Conservation (phyloP, 2,329 filamentous ascomycete species). For the Fusarium domesticum region DNA sequence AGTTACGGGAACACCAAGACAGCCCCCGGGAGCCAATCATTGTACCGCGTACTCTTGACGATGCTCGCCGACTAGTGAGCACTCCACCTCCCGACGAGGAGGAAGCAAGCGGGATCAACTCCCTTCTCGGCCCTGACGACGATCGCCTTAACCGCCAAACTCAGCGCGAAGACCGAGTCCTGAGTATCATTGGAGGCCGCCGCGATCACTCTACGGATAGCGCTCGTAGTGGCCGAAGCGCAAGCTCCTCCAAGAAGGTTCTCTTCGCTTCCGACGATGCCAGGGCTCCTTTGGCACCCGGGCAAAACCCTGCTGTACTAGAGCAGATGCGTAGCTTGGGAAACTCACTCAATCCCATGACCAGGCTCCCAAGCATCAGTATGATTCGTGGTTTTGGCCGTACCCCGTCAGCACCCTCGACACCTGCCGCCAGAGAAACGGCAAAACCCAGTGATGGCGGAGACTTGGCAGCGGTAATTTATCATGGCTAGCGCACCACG, state of each 20-base stretch:
- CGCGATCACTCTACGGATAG: slow-evolving; percentile 80
- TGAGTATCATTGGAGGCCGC: slow-evolving; percentile 69
- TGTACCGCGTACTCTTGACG: slow-evolving; percentile 86
- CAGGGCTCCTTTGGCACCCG: slow-evolving; percentile 20
- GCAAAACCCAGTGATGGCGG: slow-evolving; percentile 48
- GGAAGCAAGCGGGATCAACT: slow-evolving; percentile 57
- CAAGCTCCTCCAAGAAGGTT: slow-evolving; percentile 57
- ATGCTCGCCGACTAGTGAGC: slow-evolving; percentile 84
- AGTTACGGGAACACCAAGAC: slow-evolving; percentile 69
- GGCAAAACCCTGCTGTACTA: slow-evolving; percentile 57
- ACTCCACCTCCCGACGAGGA: slow-evolving; percentile 64
- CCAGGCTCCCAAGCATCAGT: slow-evolving; percentile 69
- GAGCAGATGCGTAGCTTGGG: slow-evolving; percentile 81
- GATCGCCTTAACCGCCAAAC: slow-evolving; percentile 31
- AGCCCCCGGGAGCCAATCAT: slow-evolving; percentile 46
- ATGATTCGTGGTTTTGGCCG: slow-evolving; percentile 75
- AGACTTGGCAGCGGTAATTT: slow-evolving; percentile 55
- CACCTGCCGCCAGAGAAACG: slow-evolving; percentile 40
- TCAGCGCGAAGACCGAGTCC: slow-evolving; percentile 59
- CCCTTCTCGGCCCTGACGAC: slow-evolving; percentile 45
- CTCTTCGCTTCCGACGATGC: slow-evolving; percentile 45
- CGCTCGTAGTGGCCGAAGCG: slow-evolving; percentile 60
- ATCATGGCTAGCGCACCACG: background rate
- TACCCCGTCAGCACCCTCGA: slow-evolving; percentile 36
- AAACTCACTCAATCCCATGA: slow-evolving; percentile 79